These are phyloP conservation scores for Fonsecaea erecta DNA, from an alignment of 2,329 filamentous ascomycete genomes.

Conservation along the genomic window DNA sequence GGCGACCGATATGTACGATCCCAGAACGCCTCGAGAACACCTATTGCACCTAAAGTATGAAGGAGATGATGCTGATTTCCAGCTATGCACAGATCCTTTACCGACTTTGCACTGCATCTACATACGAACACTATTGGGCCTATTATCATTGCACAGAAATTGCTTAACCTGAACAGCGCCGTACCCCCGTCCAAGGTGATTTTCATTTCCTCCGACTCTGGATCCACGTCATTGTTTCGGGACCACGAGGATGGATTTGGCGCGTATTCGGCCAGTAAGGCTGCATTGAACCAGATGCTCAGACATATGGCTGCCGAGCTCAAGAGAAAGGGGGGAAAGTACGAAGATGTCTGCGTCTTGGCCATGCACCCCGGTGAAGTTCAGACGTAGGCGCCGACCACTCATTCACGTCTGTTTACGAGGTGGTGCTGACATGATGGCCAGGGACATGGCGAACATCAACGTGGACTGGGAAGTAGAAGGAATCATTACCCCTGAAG, in stretches of 20 bases:
- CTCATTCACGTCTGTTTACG: not conserved
- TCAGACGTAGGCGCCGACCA: slow-evolving; percentile 47
- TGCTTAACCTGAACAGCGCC: slow-evolving; percentile 53
- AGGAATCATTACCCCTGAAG: slow-evolving; percentile 56
- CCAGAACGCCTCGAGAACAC: not conserved
- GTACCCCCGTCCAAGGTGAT: slow-evolving; percentile 57
- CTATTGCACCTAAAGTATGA: not conserved
- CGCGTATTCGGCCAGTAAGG: slow-evolving; percentile 62
- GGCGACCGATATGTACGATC: slow-evolving; percentile 56
- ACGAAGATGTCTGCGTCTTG: slow-evolving; percentile 46
- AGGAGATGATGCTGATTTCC: slow-evolving; percentile 5
- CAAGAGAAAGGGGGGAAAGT: slow-evolving; percentile 53
- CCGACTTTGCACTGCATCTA: slow-evolving; percentile 60
- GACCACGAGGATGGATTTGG: slow-evolving; percentile 64
- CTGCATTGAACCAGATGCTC: slow-evolving; percentile 61
- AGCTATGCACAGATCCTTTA: slow-evolving; percentile 52
- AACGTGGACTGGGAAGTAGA: slow-evolving; percentile 58
- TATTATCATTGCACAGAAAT: slow-evolving; percentile 60
- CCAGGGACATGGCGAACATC: slow-evolving; percentile 59
- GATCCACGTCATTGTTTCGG: slow-evolving; percentile 57
- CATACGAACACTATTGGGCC: slow-evolving; percentile 64
- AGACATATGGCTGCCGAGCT: slow-evolving; percentile 62
- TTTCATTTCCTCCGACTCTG: slow-evolving; percentile 64
- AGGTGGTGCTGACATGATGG: slow-evolving; percentile 10
- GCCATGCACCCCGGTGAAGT: slow-evolving; percentile 65